Conservation (phyloP, 2,329 filamentous ascomycete genomes). For the Fusarium secorum region DNA sequence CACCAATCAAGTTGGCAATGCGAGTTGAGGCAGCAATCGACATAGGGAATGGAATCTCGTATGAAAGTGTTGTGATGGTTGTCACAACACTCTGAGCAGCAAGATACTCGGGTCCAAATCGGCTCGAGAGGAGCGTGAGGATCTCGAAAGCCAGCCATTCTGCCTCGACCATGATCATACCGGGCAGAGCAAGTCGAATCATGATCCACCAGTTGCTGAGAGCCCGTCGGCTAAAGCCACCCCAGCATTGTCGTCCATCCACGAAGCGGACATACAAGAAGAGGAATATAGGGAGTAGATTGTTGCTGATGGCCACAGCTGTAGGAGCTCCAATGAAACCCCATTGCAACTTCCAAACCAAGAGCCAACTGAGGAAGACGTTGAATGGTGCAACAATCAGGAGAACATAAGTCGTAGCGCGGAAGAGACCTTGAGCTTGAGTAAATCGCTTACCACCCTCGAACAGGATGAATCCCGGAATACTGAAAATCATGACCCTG, state of each 20-base stretch:
- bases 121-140: slow-evolving; percentile 81
- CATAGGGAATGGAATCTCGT: slow-evolving; percentile 91
- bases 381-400: slow-evolving; percentile 80
- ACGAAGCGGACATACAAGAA: slow-evolving; percentile 80
- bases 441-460: slow-evolving; percentile 82
- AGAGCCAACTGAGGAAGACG: slow-evolving; percentile 77
- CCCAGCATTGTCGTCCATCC: slow-evolving; percentile 82
- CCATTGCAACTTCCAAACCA: slow-evolving; percentile 75
- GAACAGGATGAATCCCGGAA: slow-evolving; percentile 79
- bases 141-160: slow-evolving; percentile 95
- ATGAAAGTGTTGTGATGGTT: slow-evolving; percentile 80
- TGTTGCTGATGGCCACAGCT: slow-evolving; percentile 80
- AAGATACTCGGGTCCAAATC: slow-evolving; percentile 79
- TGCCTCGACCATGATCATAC: slow-evolving; percentile 92
- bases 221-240: slow-evolving; percentile 75
- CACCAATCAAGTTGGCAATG: slow-evolving; percentile 91
- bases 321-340: slow-evolving; percentile 84
- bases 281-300: slow-evolving; percentile 77
- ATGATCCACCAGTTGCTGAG: slow-evolving; percentile 80
- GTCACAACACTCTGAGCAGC: slow-evolving; percentile 88
- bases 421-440: slow-evolving; percentile 84
- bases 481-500: slow-evolving; percentile 73
- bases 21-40: slow-evolving; percentile 88
- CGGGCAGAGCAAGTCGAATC: slow-evolving; percentile 86
- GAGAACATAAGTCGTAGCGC: slow-evolving; percentile 78